These are phyloP conservation scores for Xylaria curta DNA, from an alignment of 495 filamentous ascomycete species.

Conservation along the genomic window DNA sequence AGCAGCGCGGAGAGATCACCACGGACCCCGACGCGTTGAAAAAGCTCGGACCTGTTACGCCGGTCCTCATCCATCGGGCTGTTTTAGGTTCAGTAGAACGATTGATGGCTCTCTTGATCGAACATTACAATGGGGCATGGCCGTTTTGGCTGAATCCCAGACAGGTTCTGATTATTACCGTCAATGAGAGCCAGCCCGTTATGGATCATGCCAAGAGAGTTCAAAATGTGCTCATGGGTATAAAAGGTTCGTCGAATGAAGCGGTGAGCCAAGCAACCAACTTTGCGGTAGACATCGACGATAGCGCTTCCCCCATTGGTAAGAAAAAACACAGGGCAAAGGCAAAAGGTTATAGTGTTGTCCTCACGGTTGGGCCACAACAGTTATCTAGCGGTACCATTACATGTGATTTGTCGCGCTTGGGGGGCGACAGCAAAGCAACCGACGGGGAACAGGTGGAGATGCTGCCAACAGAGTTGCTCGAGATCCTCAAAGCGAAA, in stretches of 20 bases:
- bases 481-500: conserved; percentile 42
- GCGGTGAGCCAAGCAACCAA: conserved; percentile 52
- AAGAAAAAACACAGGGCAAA: conserved; percentile 79
- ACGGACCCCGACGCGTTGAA: conserved; percentile 51
- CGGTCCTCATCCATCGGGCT: conserved; percentile 88
- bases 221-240: conserved; percentile 51
- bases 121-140: conserved; percentile 81
- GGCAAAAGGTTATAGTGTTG: conserved; percentile 72
- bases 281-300: conserved; percentile 76
- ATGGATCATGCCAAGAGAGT: conserved; percentile 62
- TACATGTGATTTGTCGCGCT: conserved; percentile 41
- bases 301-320: conserved; percentile 61
- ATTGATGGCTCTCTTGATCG: conserved; percentile 85
- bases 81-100: conserved; percentile 87
- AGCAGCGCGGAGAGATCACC: conserved; percentile 60
- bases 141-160: conserved; percentile 92
- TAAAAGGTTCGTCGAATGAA: conserved; percentile 44
- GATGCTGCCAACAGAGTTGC: conserved; percentile 45
- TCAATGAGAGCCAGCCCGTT: conserved; percentile 68
- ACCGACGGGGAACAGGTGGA: conserved; percentile 30
- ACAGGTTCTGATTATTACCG: conserved; percentile 78
- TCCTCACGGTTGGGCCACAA: conserved; percentile 73
- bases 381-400: conserved; percentile 48
- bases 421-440: conserved; percentile 21
- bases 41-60: conserved; percentile 63